Evolutionary conservation across 352 stramenopile species (phyloP), one percentile per base, ranked within the genome.

Genomic region (Phytophthora nicotianae): DNA sequence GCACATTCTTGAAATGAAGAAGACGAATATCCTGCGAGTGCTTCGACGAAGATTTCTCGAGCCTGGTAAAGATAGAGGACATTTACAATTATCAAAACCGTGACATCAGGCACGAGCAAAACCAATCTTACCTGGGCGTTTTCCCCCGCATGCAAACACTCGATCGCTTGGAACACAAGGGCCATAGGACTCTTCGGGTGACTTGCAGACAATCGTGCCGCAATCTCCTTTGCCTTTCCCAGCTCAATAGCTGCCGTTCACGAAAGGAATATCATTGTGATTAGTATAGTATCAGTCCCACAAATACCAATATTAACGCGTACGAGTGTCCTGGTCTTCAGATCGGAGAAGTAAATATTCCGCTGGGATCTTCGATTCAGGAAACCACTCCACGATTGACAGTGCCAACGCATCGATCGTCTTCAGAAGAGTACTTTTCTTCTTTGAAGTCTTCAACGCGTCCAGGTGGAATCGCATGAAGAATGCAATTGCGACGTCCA

Each of bases 311-410:
- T n/a, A 29, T 11, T n/a, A 55, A 23, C 45, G 79, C 79, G 58
- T 73, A 96, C 87, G 79, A 6, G 70, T 84, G 47, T 91, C 81
- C 17, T 68, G 33, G 50, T 96, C 87, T 57, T 96, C 87, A 1
- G 72, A 83, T 47, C 87, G 85, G 40, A 93, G 60, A 27, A 96
- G 58, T 37, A 93, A 50, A 20, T 80, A 91, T 64, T 96, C 87
- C 1, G 58, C 62, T 3, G 87, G 70, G 16, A 83, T 74, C 45
- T 89, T 91, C 0, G 81, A 65, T 5, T 57, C 67, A 10, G 82
- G 78, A 52, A 86, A 88, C 79, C 78, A 90, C 9, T 74, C 24
- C 11, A 93, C 49, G 17, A 94, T 58, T 6, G 70, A 78, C 3
- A 62, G 10, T 1, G 76, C 74, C 4, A 94, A 48, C 1, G 42